These are phyloP conservation scores for Colletotrichum simmondsii DNA, from an alignment of 2,329 filamentous ascomycete genomes.

Conservation along the genomic window DNA sequence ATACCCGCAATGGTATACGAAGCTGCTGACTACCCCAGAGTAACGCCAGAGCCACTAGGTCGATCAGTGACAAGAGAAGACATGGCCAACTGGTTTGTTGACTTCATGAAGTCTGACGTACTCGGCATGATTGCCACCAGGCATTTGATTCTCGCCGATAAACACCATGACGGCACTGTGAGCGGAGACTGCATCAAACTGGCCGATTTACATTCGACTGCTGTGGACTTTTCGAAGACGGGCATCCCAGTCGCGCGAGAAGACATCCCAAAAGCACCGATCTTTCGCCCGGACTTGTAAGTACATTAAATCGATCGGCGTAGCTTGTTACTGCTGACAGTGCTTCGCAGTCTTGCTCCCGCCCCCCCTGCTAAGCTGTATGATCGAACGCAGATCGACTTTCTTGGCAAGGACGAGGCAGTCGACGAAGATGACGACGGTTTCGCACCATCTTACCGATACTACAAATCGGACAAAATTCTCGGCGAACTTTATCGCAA, in stretches of 20 bases:
- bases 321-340: background rate
- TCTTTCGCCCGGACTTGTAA: conserved; percentile 66
- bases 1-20: conserved; percentile 52
- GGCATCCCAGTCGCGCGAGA: conserved; percentile 67
- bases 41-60: conserved; percentile 66
- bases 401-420: conserved; percentile 45
- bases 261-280: conserved; percentile 51
- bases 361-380: conserved; percentile 57
- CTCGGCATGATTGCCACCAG: conserved; percentile 73
- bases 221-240: conserved; percentile 82
- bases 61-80: conserved; percentile 70
- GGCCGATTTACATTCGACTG: conserved; percentile 74
- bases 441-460: conserved; percentile 57
- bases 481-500: conserved; percentile 77
- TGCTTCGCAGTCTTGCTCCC: conserved; percentile 53
- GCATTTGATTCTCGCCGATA: conserved; percentile 74
- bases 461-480: conserved; percentile 75
- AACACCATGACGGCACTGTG: conserved; percentile 60
- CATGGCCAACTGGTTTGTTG: conserved; percentile 84
- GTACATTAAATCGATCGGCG: conserved; percentile 37
- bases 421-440: conserved; percentile 60
- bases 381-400: conserved; percentile 54
- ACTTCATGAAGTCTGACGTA: conserved; percentile 77
- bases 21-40: conserved; percentile 77
- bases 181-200: conserved; percentile 63